Evolutionary conservation across 1,284 basidiomycete genomes (phyloP).

Genomic region (Heterobasidion irregulare): DNA sequence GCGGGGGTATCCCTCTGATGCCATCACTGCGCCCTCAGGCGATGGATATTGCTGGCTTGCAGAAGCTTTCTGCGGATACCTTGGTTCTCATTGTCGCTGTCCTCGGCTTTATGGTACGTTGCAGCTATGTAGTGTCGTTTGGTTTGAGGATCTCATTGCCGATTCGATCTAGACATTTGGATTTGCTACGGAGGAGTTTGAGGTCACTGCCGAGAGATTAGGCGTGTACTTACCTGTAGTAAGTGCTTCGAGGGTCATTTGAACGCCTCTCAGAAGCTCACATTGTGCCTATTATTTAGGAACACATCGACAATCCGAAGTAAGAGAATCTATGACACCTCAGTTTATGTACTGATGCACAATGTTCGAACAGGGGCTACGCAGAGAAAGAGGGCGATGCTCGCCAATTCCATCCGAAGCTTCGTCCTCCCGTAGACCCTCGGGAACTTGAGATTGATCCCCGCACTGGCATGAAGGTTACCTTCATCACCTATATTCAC

Average conservation of each 20-base stretch:
- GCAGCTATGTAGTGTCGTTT: background rate
- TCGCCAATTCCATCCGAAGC: constrained; percentile 54
- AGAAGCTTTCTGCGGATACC: constrained; percentile 54
- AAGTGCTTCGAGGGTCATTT: constrained; percentile 21
- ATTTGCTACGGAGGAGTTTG: constrained; percentile 68
- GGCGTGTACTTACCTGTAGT: constrained; percentile 74
- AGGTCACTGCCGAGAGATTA: constrained; percentile 77
- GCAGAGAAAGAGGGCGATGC: constrained; percentile 70
- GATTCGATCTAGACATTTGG: constrained; percentile 46
- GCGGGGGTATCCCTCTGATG: background rate
- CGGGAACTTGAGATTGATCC: constrained; percentile 76
- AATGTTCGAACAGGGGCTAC: constrained; percentile 42
- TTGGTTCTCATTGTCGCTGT: constrained; percentile 69
- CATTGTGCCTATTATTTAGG: constrained; percentile 22
- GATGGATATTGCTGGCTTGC: constrained; percentile 71
- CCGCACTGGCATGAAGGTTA: constrained; percentile 79
- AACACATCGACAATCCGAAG: constrained; percentile 78
- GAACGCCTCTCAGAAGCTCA: background rate
- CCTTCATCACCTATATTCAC: constrained; percentile 14
- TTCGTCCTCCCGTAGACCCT: constrained; percentile 67
- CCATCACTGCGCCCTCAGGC: constrained; percentile 32
- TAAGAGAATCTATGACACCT: constrained; percentile 15
- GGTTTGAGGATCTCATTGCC: background rate
- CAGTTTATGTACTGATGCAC: background rate
- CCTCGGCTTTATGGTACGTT: constrained; percentile 60